Evolutionary conservation across 1,139 yeast genomes (phyloP), one percentile per base, ranked within the genome.

Genomic region (Saccharomyces hybrid): DNA sequence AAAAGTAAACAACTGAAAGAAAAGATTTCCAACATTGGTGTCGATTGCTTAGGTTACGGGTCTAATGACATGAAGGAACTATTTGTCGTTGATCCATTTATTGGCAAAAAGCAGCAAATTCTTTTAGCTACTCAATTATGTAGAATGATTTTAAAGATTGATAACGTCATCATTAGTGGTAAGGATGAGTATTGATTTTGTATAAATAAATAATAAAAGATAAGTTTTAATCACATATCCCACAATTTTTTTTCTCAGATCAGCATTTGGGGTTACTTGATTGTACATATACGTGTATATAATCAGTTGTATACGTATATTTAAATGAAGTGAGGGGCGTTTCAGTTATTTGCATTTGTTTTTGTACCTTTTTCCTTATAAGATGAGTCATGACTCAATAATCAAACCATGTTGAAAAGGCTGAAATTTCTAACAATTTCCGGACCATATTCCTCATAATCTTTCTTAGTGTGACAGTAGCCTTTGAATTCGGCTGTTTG

Each of bases 361-460:
- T 46, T 50, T 34, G 34, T 32, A 13, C 48, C 16, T 38, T 34
- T 27, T 26, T 25, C 32, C 16, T 38, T 41, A 8, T 29, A 38
- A 14, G 27, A 32, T 47, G 23, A 11, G 23, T 46, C 50, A 29
- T 47, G 25, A 52, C 42, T 50, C 46, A 41, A 20, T 26, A 26
- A 23, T 71, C 76, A 88, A 75, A 95, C 95, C 65, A 89, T 95
- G 65, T 88, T 85, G 77, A 93, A 91, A 62, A 93, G 78, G 53
- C 97, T 89, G 69, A 91, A 93, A 79, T 91, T 91, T 76, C 99
- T 85, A 50, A 93, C 99, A 68, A 95, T 93, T 66, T 88, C 87
- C 57, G 99, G 99, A 29, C 99, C 99, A 69, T 86, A 85, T 74
- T 95, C 99, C 67, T 93, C 99, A 72, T 95, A 95, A 70, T 93